Evolutionary conservation across 164 flowering plant genomes (phyloP), one percentile per base, ranked within the genome.

Genomic region (Hamamelis virginiana): DNA sequence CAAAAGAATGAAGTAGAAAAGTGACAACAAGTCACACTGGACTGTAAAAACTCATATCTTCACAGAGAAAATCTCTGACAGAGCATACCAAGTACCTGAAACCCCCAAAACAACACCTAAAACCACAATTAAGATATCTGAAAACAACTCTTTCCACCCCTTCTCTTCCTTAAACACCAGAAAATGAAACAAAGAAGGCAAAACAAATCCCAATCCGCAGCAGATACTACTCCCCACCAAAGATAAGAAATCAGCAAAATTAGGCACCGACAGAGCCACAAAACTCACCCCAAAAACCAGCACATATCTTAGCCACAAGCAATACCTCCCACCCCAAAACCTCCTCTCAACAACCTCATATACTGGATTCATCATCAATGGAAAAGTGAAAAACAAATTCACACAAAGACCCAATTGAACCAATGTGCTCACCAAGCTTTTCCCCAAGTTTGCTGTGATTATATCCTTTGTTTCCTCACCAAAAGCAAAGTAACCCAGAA

Each of bases 321-420:
- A 74, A 65, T 82, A 91, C 55, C 76, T 77, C 6, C 87, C 91
- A 8, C 64, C 74, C 58, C 79, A 79, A 27, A 82, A 73, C 61
- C 91, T 65, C 69, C 98, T 83, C 73, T 93, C 97, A 5, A 84
- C 70, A 1, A 91, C 88, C 69, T 93, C 98, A 69, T 85, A 90
- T 23, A 88, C 98, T 1, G 98, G 98, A 62, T 93, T 82, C 98
- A 93, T 89, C 98, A 93, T 93, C 82, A 89, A 53, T 0, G 97
- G 97, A 69, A 91, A 84, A 0, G 96, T 81, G 68, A 91, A 77
- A 80, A 91, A 91, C 50, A 93, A 77, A 72, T 93, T 93, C 4
- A 93, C 67, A 38, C 87, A 83, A 10, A 93, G 81, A 18, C 93
- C 96, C 52, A 91, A 23, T 50, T 93, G 91, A 27, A 93, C 96